These are phyloP conservation scores for Microascus cirrosus DNA, from an alignment of 2,329 filamentous ascomycete species.

Conservation along the genomic window DNA sequence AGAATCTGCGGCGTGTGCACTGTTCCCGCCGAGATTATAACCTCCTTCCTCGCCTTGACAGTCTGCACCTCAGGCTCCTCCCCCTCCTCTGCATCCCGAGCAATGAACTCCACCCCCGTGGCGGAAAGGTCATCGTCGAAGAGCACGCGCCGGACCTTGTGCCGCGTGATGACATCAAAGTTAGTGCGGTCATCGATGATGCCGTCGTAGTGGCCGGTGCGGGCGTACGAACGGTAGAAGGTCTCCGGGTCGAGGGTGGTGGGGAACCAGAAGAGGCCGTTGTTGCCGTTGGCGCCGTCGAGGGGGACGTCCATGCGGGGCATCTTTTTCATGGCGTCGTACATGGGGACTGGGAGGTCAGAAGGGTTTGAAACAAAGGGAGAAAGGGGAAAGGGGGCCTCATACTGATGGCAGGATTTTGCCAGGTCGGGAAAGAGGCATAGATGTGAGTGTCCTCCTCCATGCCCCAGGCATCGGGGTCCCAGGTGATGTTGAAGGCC, in stretches of 20 bases:
- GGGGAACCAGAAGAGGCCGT: slow-evolving; percentile 16
- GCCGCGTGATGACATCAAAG: slow-evolving; percentile 12
- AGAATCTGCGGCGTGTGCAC: slow-evolving; percentile 27
- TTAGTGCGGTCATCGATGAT: slow-evolving; percentile 9
- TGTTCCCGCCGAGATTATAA: slow-evolving; percentile 23
- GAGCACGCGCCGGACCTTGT: slow-evolving; percentile 24
- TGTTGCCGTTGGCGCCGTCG: slow-evolving; percentile 14
- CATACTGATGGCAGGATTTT: slow-evolving; percentile 4
- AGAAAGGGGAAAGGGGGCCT: not conserved
- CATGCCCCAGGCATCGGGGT: slow-evolving; percentile 13
- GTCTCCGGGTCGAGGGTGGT: slow-evolving; percentile 12
- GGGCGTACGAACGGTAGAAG: slow-evolving; percentile 13
- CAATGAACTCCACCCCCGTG: slow-evolving; percentile 11
- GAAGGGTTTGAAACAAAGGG: not conserved
- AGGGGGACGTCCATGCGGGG: slow-evolving; percentile 13
- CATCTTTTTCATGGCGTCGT: slow-evolving; percentile 14
- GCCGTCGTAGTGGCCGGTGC: slow-evolving; percentile 15
- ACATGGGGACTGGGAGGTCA: slow-evolving; percentile 8
- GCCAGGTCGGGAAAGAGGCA: slow-evolving; percentile 12
- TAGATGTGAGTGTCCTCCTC: slow-evolving; percentile 10
- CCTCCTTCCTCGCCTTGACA: slow-evolving; percentile 18
- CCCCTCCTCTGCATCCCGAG: slow-evolving; percentile 7
- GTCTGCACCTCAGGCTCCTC: slow-evolving; percentile 9
- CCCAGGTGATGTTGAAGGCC: slow-evolving; percentile 15
- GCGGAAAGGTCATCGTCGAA: slow-evolving; percentile 20